A percentile compares a stretch with the other conserved stretches of the same genome.
phyloP scores from a whole-genome alignment of 495 filamentous ascomycete genomes.

The Bacidia rubella region DNA sequence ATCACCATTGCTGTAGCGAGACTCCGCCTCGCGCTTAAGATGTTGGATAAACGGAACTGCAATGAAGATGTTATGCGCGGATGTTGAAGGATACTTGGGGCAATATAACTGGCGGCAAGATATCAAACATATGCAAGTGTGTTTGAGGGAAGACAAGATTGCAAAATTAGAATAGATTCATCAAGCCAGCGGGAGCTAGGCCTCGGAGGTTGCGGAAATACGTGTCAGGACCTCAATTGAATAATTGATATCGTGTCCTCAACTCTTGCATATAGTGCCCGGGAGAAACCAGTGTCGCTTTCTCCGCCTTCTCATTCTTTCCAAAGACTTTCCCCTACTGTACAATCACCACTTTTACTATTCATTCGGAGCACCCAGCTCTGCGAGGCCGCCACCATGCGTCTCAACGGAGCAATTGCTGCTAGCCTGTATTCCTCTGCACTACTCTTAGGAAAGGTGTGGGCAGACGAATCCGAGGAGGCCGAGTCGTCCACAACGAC shows the following conservation, averaged over 20 bases:
- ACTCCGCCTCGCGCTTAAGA: not conserved
- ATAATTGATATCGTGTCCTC: too few relatives aligned
- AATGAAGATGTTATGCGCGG: not conserved
- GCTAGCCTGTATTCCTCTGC: slow-evolving; percentile 52
- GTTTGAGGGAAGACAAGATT: not conserved
- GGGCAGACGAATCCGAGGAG: slow-evolving; percentile 51
- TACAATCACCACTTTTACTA: not conserved
- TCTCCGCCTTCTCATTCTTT: not conserved
- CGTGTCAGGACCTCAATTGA: too few relatives aligned
- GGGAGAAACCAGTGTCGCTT: too few relatives aligned
- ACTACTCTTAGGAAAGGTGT: slow-evolving; percentile 55
- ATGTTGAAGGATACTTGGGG: not conserved
- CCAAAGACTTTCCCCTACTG: not conserved
- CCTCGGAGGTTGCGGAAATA: too few relatives aligned
- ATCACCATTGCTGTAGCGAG: not conserved
- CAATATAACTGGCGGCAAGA: not conserved
- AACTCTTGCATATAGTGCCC: too few relatives aligned
- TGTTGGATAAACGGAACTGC: not conserved
- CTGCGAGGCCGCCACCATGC: slow-evolving; percentile 43
- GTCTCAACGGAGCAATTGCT: slow-evolving; percentile 58
- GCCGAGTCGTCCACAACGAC: slow-evolving; percentile 21
- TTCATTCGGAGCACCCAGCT: not conserved
- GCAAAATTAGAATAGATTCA: not conserved
- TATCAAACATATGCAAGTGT: slow-evolving; percentile 1
- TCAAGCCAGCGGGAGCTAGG: not conserved